Evolutionary conservation across 495 filamentous ascomycete genomes (phyloP).

Genomic region (Aspergillus nanangensis): DNA sequence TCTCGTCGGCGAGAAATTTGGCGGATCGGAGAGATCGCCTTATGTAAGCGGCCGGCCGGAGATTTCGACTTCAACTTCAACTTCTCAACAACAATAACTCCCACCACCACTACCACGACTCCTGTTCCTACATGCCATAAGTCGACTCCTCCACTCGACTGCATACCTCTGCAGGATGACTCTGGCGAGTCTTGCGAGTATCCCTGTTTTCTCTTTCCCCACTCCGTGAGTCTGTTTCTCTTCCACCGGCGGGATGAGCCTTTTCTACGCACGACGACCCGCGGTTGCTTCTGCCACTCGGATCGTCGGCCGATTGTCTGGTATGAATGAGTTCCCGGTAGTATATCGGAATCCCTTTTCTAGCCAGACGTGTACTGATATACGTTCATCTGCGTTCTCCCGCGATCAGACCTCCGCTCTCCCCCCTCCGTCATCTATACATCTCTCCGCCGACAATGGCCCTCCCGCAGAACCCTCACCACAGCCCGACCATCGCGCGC

Average conservation of each 20-base stretch:
- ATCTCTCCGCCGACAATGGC: no score
- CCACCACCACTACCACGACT: not conserved
- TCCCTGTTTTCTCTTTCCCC: not conserved
- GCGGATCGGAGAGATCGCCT: constrained; percentile 2
- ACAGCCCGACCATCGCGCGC: no score
- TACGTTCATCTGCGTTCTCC: no score
- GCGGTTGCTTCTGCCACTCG: constrained; percentile 11
- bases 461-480: no score
- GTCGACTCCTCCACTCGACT: not conserved
- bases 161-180: not conserved
- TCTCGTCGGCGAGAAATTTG: constrained; percentile 11
- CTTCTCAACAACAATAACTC: not conserved
- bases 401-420: no score
- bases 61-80: not conserved
- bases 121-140: no score
- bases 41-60: constrained; percentile 9
- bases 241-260: constrained; percentile 27
- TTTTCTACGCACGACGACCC: constrained; percentile 18
- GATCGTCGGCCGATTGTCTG: constrained; percentile 4
- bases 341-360: no score
- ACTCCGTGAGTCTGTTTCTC: not conserved
- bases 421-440: no score
- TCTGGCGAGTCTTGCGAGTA: not conserved
- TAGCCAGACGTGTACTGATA: no score
- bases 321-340: constrained; percentile 4